Conservation (phyloP, 768 basidiomycete species). For the Strobilomyces dryophilus region DNA sequence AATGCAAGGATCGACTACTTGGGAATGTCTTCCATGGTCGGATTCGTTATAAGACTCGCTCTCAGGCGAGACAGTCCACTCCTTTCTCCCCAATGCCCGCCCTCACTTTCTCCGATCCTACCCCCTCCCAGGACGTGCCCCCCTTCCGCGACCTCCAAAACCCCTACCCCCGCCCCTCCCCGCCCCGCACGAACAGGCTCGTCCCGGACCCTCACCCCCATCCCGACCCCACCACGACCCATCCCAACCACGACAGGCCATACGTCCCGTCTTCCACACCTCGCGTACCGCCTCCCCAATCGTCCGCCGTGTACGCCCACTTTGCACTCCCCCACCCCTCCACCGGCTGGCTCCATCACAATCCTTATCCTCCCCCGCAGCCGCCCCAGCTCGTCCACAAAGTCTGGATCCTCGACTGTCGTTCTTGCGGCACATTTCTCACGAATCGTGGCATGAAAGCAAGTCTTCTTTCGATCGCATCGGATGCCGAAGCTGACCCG, state of each 20-base stretch:
- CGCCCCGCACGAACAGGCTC: constrained; percentile 15
- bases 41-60: constrained; percentile 32
- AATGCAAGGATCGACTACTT: constrained; percentile 25
- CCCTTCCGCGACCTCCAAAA: constrained; percentile 8
- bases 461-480: constrained; percentile 14
- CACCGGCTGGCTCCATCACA: constrained; percentile 34
- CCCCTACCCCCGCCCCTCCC: constrained; percentile 22
- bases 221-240: constrained; percentile 16
- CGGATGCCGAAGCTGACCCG: constrained; percentile 2
- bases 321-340: constrained; percentile 15
- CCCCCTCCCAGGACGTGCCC: not conserved
- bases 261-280: constrained; percentile 8
- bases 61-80: constrained; percentile 32
- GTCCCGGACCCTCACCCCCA: constrained; percentile 21
- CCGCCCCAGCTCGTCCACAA: constrained; percentile 50
- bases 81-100: constrained; percentile 28
- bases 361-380: constrained; percentile 42
- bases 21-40: constrained; percentile 24
- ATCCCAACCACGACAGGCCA: constrained; percentile 16
- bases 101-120: constrained; percentile 17
- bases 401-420: constrained; percentile 81
- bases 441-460: constrained; percentile 88
- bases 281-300: constrained; percentile 10
- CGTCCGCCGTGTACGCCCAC: constrained; percentile 28
- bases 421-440: constrained; percentile 65